Evolutionary conservation across 768 basidiomycete genomes (phyloP).

Genomic region (Psilocybe sp.): DNA sequence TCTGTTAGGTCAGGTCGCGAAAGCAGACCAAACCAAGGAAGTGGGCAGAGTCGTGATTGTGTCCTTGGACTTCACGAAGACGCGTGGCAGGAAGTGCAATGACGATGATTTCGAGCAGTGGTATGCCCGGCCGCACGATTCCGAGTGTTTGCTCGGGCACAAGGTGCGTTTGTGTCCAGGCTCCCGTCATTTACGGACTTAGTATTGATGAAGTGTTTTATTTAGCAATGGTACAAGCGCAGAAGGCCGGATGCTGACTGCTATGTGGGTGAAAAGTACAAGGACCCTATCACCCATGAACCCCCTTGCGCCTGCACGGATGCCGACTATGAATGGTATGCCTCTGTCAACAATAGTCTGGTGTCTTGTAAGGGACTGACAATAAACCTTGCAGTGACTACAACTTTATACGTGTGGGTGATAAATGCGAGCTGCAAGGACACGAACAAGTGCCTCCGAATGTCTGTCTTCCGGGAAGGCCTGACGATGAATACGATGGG

Average conservation of each 20-base stretch:
- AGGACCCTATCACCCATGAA: constrained; percentile 80
- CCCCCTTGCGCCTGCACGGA: constrained; percentile 82
- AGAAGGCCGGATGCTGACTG: constrained; percentile 83
- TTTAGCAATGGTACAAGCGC: constrained; percentile 90
- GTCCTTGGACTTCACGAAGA: constrained; percentile 78
- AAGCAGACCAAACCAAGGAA: constrained; percentile 49
- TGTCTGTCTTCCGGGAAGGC: constrained; percentile 49
- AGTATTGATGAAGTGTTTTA: background rate
- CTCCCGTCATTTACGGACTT: background rate
- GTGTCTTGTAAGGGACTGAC: constrained; percentile 5
- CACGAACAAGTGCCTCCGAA: constrained; percentile 85
- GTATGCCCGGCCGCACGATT: constrained; percentile 69
- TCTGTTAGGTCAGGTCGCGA: constrained; percentile 74
- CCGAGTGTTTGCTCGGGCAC: constrained; percentile 91
- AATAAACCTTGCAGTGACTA: constrained; percentile 61
- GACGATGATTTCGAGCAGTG: constrained; percentile 80
- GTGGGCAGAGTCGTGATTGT: constrained; percentile 68
- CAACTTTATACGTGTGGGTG: constrained; percentile 76
- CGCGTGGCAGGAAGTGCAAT: constrained; percentile 65
- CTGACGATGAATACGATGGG: constrained; percentile 69
- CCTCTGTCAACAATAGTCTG: background rate
- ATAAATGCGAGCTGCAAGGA: constrained; percentile 79
- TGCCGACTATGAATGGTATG: constrained; percentile 91
- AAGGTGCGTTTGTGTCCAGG: constrained; percentile 48
- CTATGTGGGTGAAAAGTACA: constrained; percentile 87